phyloP scores from a whole-genome alignment of 1,284 basidiomycete species.

The Marasmius tenuissimus region DNA sequence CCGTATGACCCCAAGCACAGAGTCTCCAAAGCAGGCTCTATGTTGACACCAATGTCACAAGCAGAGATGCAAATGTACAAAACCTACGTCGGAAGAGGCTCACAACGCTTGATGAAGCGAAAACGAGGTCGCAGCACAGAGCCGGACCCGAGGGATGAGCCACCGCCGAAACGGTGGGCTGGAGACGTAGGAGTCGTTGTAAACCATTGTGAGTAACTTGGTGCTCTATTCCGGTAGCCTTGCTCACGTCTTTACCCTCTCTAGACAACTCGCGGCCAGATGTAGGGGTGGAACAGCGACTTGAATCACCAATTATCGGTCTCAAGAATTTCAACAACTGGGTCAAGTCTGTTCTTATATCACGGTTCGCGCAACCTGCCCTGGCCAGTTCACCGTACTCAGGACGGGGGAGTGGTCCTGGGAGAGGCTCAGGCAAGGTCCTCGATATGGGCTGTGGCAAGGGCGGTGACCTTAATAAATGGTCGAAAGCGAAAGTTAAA shows the following conservation, averaged over 20 bases:
- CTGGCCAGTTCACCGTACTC: constrained; percentile 33
- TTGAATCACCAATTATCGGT: constrained; percentile 94
- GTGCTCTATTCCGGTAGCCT: not conserved
- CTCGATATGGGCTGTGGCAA: constrained; percentile 98
- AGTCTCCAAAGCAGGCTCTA: constrained; percentile 57
- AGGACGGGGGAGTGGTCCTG: constrained; percentile 32
- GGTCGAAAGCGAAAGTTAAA: constrained; percentile 83
- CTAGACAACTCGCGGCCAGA: constrained; percentile 92
- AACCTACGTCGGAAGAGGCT: constrained; percentile 57
- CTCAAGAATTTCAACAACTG: constrained; percentile 99
- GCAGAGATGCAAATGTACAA: constrained; percentile 64
- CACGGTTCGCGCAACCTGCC: constrained; percentile 75
- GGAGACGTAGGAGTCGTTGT: constrained; percentile 71
- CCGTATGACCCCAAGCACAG: constrained; percentile 65
- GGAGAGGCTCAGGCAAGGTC: constrained; percentile 62
- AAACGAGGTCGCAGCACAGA: constrained; percentile 50
- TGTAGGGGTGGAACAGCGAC: constrained; percentile 81
- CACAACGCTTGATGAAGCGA: constrained; percentile 56
- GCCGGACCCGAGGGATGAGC: constrained; percentile 36
- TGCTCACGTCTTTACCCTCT: not conserved
- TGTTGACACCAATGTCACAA: constrained; percentile 63
- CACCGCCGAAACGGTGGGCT: constrained; percentile 50
- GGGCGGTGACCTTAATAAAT: constrained; percentile 96
- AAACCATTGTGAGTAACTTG: constrained; percentile 61
- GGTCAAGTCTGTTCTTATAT: constrained; percentile 95